Base-by-base conservation (phyloP, 768 basidiomycete genomes). In the Auricularia auricula-judae region DNA sequence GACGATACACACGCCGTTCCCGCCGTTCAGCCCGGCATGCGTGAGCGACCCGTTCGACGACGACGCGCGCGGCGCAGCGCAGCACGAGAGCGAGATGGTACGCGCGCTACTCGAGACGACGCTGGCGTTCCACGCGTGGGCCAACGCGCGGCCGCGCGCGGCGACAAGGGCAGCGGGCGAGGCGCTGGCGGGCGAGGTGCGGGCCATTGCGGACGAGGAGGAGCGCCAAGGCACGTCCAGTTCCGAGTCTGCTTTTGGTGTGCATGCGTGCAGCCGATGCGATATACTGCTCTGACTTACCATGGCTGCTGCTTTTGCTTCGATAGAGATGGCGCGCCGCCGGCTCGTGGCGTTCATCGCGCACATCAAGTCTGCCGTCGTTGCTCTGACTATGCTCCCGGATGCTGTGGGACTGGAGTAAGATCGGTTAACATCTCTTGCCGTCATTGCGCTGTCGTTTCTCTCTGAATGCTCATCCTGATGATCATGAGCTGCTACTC, bases 91-190 rank as follows among this genome's bases (percentile, higher is more conserved):
- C 5, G 77, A 76, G 63, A 65, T 77, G 1, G 75, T 71, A 63
- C 65, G 65, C 23, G 72, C 72, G 72, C 66, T 78, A 5, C 67
- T 76, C 23, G 74, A 75, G 16, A 68, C 74, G 29, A 69, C 75
- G 63, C 67, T 78, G 12, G 71, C 75, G 47, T 69, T 74, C 43
- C 77, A 76, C 65, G 77, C 75, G 1, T 78, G 77, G 77, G 71
- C 76, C 1, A 70, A 71, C 11, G 71, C 74, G 14, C 75, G 76
- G 18, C 75, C 76, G 2, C 63, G 69, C 14, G 67, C 71, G 54
- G 75, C 76, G 66, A 72, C 69, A 39, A 70, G 75, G n/a, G 64
- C 35, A 21, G 71, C 67, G 10, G 70, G 73, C 3, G 70, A 71
- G 21, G 63, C 64, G 29, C 69, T 74, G 29, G 73, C 75, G 63